These are phyloP conservation scores for Chaetoceros tenuissimus DNA, from an alignment of 108 stramenopile genomes.

Conservation along the genomic window DNA sequence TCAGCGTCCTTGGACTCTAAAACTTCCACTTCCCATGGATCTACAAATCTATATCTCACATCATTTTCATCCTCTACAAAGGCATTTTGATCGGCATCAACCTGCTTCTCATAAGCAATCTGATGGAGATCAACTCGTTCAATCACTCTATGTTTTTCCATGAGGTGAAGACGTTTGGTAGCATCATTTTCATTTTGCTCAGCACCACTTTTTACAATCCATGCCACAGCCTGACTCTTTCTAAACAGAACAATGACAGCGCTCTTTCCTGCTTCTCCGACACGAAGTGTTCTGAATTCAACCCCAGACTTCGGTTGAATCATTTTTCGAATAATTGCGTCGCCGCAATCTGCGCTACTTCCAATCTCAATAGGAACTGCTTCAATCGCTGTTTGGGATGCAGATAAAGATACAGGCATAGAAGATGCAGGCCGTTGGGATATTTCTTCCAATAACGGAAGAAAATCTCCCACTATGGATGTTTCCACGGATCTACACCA, in stretches of 20 bases:
- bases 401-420: constrained; percentile 24
- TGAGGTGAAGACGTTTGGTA: constrained; percentile 32
- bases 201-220: constrained; percentile 52
- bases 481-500: constrained; percentile 71
- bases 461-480: constrained; percentile 35
- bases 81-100: constrained; percentile 2
- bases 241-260: constrained; percentile 77
- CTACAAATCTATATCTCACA: constrained; percentile 73
- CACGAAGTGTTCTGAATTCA: constrained; percentile 68
- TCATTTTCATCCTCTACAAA: constrained; percentile 25
- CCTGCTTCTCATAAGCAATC: constrained; percentile 23
- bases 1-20: constrained; percentile 67
- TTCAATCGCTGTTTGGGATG: constrained; percentile 33
- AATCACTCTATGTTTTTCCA: constrained; percentile 65
- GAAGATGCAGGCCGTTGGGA: constrained; percentile 3
- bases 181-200: constrained; percentile 49
- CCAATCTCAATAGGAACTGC: constrained; percentile 21
- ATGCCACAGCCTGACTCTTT: constrained; percentile 55
- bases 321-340: constrained; percentile 56
- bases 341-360: constrained; percentile 34
- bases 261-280: constrained; percentile 73
- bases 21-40: constrained; percentile 87
- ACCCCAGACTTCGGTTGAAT: constrained; percentile 78
- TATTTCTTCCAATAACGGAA: constrained; percentile 28
- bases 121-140: constrained; percentile 57